Percentiles rank a stretch among this genome's conserved stretches.
Conservation (phyloP, 2,329 filamentous ascomycete species). For the Botryotinia convoluta region DNA sequence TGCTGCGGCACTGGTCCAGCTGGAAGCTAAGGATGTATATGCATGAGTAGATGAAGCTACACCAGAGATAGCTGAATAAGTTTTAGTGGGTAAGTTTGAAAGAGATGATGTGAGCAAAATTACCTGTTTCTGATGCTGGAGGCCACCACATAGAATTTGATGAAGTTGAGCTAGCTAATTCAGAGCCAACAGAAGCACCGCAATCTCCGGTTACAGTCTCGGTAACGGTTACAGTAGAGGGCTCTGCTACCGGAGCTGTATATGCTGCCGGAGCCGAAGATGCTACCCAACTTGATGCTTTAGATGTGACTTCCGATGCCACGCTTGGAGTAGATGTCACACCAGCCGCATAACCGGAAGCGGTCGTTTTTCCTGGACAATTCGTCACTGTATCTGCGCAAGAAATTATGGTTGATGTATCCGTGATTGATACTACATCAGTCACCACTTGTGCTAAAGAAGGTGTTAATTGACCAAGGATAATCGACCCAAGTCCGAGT, state of each 20-base stretch:
- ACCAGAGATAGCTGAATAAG: not conserved
- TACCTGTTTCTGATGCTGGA: constrained; percentile 6
- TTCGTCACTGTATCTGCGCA: constrained; percentile 16
- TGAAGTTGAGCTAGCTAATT: not conserved
- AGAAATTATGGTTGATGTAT: constrained; percentile 13
- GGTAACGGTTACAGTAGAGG: constrained; percentile 4
- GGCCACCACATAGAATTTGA: not conserved
- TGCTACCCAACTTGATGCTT: not conserved
- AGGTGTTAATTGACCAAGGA: constrained; percentile 2
- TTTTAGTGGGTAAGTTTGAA: not conserved
- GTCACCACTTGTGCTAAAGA: constrained; percentile 3
- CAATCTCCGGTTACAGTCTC: constrained; percentile 7
- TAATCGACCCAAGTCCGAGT: constrained; percentile 1
- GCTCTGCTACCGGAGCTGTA: not conserved
- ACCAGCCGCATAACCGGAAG: not conserved
- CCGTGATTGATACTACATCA: constrained; percentile 3
- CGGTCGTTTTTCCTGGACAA: not conserved
- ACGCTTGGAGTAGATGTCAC: not conserved
- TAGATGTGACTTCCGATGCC: not conserved
- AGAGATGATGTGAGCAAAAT: not conserved
- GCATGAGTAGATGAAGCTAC: not conserved
- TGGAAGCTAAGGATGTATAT: not conserved
- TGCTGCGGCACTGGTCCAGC: not conserved
- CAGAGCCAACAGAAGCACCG: not conserved
- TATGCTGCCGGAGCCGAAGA: not conserved